Percentiles rank a stretch among this genome's conserved stretches.
Evolutionary conservation across 2,329 filamentous ascomycete genomes (phyloP).

Genomic region (Phaeosphaeria sp.): DNA sequence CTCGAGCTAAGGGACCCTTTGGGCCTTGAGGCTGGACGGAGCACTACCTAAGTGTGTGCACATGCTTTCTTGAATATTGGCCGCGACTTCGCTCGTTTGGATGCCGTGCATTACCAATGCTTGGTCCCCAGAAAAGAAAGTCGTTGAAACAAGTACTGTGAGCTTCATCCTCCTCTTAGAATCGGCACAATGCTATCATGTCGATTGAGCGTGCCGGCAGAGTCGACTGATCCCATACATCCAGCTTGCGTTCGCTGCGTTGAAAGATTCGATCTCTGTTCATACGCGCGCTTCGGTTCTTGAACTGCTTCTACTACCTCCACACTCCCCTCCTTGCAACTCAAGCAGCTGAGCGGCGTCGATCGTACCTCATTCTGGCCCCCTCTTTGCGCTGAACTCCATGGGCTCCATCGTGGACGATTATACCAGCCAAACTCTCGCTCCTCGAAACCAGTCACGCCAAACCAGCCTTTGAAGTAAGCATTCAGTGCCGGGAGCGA

Average conservation of each 20-base stretch:
- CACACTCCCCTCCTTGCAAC: not conserved
- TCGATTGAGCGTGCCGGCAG: not conserved
- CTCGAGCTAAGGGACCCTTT: no score
- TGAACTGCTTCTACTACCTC: not conserved
- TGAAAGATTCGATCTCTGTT: not conserved
- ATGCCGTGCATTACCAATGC: no score
- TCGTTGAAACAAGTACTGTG: no score
- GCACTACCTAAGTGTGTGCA: no score
- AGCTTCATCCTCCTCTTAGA: not conserved
- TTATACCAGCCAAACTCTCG: slow-evolving; percentile 15
- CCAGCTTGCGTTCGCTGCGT: not conserved
- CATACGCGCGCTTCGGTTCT: no score
- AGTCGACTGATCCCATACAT: not conserved
- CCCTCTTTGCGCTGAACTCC: not conserved
- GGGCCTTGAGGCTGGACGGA: no score
- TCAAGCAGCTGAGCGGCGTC: not conserved
- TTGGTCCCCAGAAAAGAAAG: no score
- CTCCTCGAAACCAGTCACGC: not conserved
- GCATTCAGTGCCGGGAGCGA: slow-evolving; percentile 11
- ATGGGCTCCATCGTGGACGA: not conserved
- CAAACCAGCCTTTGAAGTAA: slow-evolving; percentile 12
- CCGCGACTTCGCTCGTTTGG: no score
- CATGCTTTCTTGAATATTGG: no score
- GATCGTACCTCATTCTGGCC: not conserved
- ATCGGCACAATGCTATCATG: not conserved